phyloP scores from a whole-genome alignment of 257 asterid genomes.

The Rhazya stricta region DNA sequence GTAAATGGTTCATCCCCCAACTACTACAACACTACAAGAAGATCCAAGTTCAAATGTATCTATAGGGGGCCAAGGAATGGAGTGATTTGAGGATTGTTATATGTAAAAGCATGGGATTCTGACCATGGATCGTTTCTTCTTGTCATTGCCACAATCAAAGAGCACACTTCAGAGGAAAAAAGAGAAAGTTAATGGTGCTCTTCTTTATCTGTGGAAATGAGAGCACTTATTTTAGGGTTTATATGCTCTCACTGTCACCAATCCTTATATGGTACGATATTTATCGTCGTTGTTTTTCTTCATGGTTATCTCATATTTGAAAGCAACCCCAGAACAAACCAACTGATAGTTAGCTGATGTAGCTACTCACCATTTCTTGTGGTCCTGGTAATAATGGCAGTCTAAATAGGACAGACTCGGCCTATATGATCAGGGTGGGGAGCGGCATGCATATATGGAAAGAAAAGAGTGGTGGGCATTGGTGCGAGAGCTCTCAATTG shows the following conservation, averaged over 20 bases:
- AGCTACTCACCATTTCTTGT: background rate
- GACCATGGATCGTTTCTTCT: background rate
- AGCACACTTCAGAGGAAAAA: too few relatives aligned
- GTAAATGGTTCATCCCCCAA: conserved; percentile 6
- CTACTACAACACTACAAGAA: background rate
- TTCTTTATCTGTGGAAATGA: conserved; percentile 8
- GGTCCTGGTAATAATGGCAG: conserved; percentile 11
- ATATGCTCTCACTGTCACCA: conserved; percentile 10
- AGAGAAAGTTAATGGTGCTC: conserved; percentile 1
- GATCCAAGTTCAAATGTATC: conserved; percentile 5
- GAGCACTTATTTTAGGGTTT: conserved; percentile 9
- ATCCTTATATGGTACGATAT: background rate
- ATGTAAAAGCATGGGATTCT: background rate
- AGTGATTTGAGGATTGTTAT: background rate
- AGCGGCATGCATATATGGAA: conserved; percentile 10
- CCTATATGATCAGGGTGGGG: conserved; percentile 4
- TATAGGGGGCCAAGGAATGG: background rate
- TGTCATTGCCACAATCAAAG: conserved; percentile 1
- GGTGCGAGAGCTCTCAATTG: conserved; percentile 6
- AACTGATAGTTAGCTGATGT: too few relatives aligned
- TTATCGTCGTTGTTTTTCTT: background rate
- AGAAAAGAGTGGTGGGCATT: conserved; percentile 1
- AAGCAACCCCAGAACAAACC: background rate
- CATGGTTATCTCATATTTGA: conserved; percentile 5
- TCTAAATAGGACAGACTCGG: conserved; percentile 8